Base-by-base conservation (phyloP, 495 filamentous ascomycete genomes). In the Chaetomium fimeti region DNA sequence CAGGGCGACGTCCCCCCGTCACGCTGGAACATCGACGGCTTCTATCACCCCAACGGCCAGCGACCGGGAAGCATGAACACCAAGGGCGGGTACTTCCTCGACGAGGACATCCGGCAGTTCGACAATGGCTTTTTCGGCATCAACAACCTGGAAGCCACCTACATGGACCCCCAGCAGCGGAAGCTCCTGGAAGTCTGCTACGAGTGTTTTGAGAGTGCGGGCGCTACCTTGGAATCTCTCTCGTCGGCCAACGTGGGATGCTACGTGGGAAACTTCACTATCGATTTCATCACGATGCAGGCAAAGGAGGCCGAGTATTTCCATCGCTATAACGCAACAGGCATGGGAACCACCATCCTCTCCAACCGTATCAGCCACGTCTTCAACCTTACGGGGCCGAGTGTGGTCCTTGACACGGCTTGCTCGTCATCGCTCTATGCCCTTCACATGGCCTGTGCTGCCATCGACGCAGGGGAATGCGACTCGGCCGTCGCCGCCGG, bases 191-290 rank as follows among this genome's bases (percentile, higher is more conserved):
- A 89, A 45, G 89, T 85, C 48, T 88, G 87, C 0, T 93, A 91
- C 66, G 89, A 92, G 63, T 91, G 91, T 0, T 79, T 95, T 2
- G 91, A 95, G 69, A 89, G 87, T 80, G 84, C 84, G 53, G 92
- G 67, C 83, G 89, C 0, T 81, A 84, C 12, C 75, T 27, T 68
- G 7, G 61, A 61, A 24, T 16, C 11, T 13, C 24, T 65, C 5
- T 27, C 28, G 0, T 62, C 59, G n/a, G 28, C 51, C 36, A 38
- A 61, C 27, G 65, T 55, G n/a, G n/a, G n/a, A n/a, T 4, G 66
- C 51, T 16, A 58, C 91, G 88, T 0, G 68, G 71, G 73, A 67
- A 61, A 43, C 74, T 66, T 71, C 51, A 22, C 49, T 12, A 20
- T 68, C 36, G 75, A 77, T 42, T 79, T 71, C 40, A 57, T 56